Conservation (phyloP, 2,329 filamentous ascomycete species). For the Graphilbum fragrans region DNA sequence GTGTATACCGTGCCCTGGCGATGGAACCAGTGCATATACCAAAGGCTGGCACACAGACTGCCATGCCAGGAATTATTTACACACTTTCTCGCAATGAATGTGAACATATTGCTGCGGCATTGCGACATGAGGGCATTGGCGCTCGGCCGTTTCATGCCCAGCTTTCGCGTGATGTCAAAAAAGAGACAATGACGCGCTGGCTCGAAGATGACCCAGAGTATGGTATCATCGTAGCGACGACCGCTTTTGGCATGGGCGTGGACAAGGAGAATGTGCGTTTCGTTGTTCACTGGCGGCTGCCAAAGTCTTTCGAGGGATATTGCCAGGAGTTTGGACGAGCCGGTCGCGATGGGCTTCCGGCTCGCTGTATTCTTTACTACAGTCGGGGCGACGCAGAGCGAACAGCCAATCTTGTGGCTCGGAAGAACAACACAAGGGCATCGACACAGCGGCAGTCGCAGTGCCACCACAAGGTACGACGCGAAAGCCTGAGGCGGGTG, state of each 20-base stretch:
- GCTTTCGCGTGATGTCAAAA: constrained; percentile 54
- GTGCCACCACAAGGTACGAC: constrained; percentile 16
- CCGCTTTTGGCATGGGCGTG: constrained; percentile 95
- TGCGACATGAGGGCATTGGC: constrained; percentile 57
- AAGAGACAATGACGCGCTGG: constrained; percentile 60
- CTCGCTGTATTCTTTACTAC: constrained; percentile 83
- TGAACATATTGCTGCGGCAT: constrained; percentile 53
- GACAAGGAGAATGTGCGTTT: constrained; percentile 93
- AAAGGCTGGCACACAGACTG: constrained; percentile 30
- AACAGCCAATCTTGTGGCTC: constrained; percentile 40
- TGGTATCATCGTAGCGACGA: constrained; percentile 89
- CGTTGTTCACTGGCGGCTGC: constrained; percentile 86
- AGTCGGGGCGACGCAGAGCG: constrained; percentile 76
- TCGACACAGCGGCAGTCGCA: constrained; percentile 18
- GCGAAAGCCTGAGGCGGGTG: constrained; percentile 54
- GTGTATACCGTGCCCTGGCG: constrained; percentile 42
- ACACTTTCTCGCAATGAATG: constrained; percentile 65
- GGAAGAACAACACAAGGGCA: constrained; percentile 21
- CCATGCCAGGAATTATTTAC: constrained; percentile 69
- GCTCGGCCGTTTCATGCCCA: constrained; percentile 64
- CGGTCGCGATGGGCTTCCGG: constrained; percentile 78
- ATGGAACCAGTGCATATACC: constrained; percentile 13
- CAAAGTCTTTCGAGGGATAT: constrained; percentile 90
- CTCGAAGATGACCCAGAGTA: constrained; percentile 63
- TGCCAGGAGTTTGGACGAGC: constrained; percentile 93